Evolutionary conservation across 192 early-diverging fungal genomes (phyloP).

Genomic region (Thamnidium elegans): DNA sequence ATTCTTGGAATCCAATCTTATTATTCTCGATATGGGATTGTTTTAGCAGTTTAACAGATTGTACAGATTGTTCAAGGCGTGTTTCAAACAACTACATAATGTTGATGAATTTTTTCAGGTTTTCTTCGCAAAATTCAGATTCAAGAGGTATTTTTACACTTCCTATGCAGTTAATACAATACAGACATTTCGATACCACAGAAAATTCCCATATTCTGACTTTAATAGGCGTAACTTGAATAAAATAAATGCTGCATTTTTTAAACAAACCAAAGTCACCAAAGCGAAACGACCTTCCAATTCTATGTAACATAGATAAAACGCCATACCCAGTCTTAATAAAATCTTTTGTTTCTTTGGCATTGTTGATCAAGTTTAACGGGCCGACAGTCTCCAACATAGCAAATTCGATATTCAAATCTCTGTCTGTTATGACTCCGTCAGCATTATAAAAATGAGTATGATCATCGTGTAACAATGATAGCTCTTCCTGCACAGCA

Average conservation of each 20-base stretch:
- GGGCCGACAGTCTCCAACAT: slow-evolving; percentile 8
- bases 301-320: neutral
- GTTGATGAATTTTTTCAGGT: too few species aligned
- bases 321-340: slow-evolving; percentile 13
- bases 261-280: slow-evolving; percentile 14
- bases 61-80: too few species aligned
- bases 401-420: slow-evolving; percentile 2
- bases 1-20: too few species aligned
- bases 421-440: slow-evolving; percentile 6
- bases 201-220: too few species aligned
- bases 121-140: too few species aligned
- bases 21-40: too few species aligned
- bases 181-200: too few species aligned
- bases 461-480: slow-evolving; percentile 5
- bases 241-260: slow-evolving; percentile 8
- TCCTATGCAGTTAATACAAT: too few species aligned
- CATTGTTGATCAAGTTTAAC: neutral
- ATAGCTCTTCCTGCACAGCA: too few species aligned
- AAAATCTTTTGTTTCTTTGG: slow-evolving; percentile 10
- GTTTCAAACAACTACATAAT: too few species aligned
- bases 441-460: slow-evolving; percentile 6
- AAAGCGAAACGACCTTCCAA: neutral
- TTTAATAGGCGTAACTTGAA: slow-evolving; percentile 9
- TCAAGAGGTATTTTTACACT: too few species aligned
- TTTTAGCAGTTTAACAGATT: too few species aligned